A percentile compares a stretch with the other conserved stretches of the same genome.
phyloP scores from a whole-genome alignment of 2,329 filamentous ascomycete genomes.

The Gnomoniopsis smithogilvyi region DNA sequence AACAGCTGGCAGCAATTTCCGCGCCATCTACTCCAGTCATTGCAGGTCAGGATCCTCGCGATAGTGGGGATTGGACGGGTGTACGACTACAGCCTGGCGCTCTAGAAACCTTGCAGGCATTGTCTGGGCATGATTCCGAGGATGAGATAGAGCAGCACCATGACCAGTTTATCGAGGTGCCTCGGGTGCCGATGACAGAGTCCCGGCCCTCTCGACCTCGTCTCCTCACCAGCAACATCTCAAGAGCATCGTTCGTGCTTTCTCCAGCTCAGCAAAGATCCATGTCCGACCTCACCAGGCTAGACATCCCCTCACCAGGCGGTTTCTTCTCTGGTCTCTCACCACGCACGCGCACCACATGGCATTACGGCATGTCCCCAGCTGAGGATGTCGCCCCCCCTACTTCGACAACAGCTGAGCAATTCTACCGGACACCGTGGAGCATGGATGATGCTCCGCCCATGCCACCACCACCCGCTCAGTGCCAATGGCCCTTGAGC shows the following conservation, averaged over 20 bases:
- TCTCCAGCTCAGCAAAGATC: constrained; percentile 54
- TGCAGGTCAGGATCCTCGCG: constrained; percentile 49
- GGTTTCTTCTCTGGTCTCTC: constrained; percentile 88
- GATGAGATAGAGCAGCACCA: constrained; percentile 60
- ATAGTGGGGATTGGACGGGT: constrained; percentile 66
- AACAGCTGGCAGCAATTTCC: constrained; percentile 80
- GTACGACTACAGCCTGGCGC: constrained; percentile 76
- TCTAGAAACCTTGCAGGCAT: constrained; percentile 74
- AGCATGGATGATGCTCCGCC: constrained; percentile 38
- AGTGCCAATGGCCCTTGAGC: constrained; percentile 32
- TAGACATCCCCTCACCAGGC: constrained; percentile 88
- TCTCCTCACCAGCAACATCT: constrained; percentile 42
- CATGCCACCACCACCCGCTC: constrained; percentile 28
- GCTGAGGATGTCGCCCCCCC: constrained; percentile 56
- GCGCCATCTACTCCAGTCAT: constrained; percentile 81
- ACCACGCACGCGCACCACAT: constrained; percentile 72
- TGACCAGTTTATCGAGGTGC: constrained; percentile 52
- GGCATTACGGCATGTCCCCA: constrained; percentile 60
- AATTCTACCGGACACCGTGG: constrained; percentile 88
- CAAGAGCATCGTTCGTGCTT: constrained; percentile 29
- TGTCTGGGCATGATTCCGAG: constrained; percentile 54
- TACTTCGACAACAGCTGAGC: constrained; percentile 86
- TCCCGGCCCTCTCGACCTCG: constrained; percentile 51
- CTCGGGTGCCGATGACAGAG: constrained; percentile 41
- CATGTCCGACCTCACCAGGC: constrained; percentile 69